These are phyloP conservation scores for Aphanocladium album DNA, from an alignment of 2,329 filamentous ascomycete genomes.

Conservation along the genomic window DNA sequence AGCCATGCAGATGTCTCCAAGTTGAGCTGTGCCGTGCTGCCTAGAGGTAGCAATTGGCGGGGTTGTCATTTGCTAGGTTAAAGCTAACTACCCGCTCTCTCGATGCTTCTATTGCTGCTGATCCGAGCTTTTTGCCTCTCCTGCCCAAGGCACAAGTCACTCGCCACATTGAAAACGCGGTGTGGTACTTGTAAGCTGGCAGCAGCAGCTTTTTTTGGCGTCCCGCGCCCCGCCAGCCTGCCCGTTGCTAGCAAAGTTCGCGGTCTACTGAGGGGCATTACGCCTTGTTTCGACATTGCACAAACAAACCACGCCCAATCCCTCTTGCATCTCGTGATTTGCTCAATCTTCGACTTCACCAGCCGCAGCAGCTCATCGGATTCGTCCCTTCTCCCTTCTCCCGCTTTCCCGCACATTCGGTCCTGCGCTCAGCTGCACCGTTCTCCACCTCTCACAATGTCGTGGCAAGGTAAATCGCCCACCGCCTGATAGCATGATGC, in stretches of 20 bases:
- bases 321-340: not conserved
- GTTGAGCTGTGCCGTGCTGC: too few relatives aligned
- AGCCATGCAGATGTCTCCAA: too few relatives aligned
- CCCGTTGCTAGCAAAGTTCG: constrained; percentile 1
- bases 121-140: too few relatives aligned
- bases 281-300: constrained; percentile 6
- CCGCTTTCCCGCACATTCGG: constrained; percentile 1
- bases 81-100: not conserved
- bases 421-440: constrained; percentile 5
- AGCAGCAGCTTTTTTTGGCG: not conserved
- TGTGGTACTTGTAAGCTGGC: constrained; percentile 1
- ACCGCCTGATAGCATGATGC: constrained; percentile 14
- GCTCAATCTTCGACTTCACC: constrained; percentile 5
- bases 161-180: constrained; percentile 5
- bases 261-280: constrained; percentile 8
- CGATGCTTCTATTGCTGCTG: not conserved
- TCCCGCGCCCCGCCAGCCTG: not conserved
- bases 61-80: too few relatives aligned
- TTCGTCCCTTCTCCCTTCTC: not conserved
- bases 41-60: too few relatives aligned
- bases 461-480: constrained; percentile 62
- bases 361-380: not conserved
- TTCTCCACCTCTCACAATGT: constrained; percentile 46
- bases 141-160: not conserved
- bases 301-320: constrained; percentile 9